Conservation (phyloP, 2,329 filamentous ascomycete genomes). For the Ceratocystiopsis sp. region DNA sequence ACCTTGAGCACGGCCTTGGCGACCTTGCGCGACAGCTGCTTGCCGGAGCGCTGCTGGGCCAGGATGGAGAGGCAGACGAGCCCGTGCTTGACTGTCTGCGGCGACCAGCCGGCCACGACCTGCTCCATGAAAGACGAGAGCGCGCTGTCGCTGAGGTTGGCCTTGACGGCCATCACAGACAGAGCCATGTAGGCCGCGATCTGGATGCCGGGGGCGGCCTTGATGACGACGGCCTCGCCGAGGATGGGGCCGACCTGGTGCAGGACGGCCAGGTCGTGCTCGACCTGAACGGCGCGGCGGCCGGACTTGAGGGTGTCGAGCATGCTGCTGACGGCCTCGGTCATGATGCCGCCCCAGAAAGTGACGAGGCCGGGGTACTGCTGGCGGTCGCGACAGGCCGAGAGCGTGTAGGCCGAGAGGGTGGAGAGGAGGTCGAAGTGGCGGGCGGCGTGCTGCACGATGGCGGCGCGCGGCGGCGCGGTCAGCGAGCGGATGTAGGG, state of each 20-base stretch:
- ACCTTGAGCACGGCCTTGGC: slow-evolving; percentile 52
- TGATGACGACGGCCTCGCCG: slow-evolving; percentile 60
- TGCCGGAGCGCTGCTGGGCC: slow-evolving; percentile 58
- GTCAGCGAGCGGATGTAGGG: slow-evolving; percentile 71
- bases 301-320: slow-evolving; percentile 64
- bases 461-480: slow-evolving; percentile 58
- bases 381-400: slow-evolving; percentile 51
- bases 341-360: slow-evolving; percentile 82
- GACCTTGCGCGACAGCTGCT: slow-evolving; percentile 51
- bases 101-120: slow-evolving; percentile 58
- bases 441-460: slow-evolving; percentile 70
- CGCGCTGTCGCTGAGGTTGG: slow-evolving; percentile 58
- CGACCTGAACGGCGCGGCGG: slow-evolving; percentile 54
- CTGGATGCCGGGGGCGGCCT: slow-evolving; percentile 60
- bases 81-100: slow-evolving; percentile 54
- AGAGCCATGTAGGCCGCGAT: slow-evolving; percentile 85
- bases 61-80: slow-evolving; percentile 68
- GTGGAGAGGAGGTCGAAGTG: slow-evolving; percentile 59
- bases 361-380: slow-evolving; percentile 64
- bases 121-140: slow-evolving; percentile 85
- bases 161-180: slow-evolving; percentile 70
- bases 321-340: slow-evolving; percentile 71
- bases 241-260: slow-evolving; percentile 50
- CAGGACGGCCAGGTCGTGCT: slow-evolving; percentile 67
- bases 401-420: slow-evolving; percentile 64